These are phyloP conservation scores for Ophiostoma perfectum DNA, from an alignment of 2,329 filamentous ascomycete species.

Conservation along the genomic window DNA sequence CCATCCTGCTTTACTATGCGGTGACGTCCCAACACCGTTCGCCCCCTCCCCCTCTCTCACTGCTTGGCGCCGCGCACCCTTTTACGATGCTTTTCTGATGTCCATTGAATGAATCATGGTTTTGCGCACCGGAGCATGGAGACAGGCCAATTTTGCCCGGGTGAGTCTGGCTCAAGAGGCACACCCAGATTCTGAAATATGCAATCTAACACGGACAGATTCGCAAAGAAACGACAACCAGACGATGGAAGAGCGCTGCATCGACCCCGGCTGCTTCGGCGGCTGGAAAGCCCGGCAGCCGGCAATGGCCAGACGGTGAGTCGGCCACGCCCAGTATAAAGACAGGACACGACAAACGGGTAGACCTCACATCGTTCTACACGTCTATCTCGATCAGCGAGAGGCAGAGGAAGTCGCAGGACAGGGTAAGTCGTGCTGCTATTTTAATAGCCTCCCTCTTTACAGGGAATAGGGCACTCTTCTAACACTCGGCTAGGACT, in stretches of 20 bases:
- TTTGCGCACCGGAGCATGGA: conserved; percentile 37
- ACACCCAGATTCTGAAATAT: conserved; percentile 14
- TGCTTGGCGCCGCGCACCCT: not conserved
- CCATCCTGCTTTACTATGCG: not conserved
- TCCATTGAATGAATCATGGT: conserved; percentile 35
- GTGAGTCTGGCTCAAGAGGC: conserved; percentile 26
- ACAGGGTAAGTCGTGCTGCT: conserved; percentile 32
- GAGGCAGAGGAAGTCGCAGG: conserved; percentile 43
- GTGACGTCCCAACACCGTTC: not conserved
- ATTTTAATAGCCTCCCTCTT: too few relatives aligned
- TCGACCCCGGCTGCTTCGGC: conserved; percentile 12
- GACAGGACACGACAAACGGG: conserved; percentile 1
- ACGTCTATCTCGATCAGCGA: conserved; percentile 41
- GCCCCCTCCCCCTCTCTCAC: not conserved
- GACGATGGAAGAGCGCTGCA: conserved; percentile 21
- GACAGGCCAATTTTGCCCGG: conserved; percentile 37
- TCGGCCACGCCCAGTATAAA: not conserved
- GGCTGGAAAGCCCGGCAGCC: not conserved
- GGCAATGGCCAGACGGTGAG: not conserved
- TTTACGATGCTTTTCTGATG: conserved; percentile 19
- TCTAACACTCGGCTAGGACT: conserved; percentile 43
- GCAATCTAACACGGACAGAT: conserved; percentile 14
- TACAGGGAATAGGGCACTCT: too few relatives aligned
- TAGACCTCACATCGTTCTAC: conserved; percentile 31
- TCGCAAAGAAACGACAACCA: conserved; percentile 19